Base-by-base conservation (phyloP, 495 filamentous ascomycete genomes). In the Cladorrhinum samala region DNA sequence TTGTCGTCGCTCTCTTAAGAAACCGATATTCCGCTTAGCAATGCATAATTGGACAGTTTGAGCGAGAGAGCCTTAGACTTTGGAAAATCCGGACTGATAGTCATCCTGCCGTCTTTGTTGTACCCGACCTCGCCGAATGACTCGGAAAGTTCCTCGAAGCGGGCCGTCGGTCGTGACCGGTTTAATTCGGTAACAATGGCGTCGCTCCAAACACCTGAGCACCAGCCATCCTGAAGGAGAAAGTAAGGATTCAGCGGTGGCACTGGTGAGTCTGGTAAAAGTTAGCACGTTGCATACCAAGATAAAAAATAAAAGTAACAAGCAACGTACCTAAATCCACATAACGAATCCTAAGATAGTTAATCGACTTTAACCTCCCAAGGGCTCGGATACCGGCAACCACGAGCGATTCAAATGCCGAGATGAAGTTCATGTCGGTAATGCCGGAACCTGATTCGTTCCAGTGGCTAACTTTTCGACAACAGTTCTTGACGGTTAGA, bases 121-220 rank as follows among this genome's bases (percentile, higher is more conserved):
- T 73, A 73, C 16, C 68, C 68, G 13, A 79, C 62, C 51, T 77
- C 71, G 16, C 72, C 72, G 36, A 83, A 79, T 1, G 75, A 75
- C 14, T 85, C 82, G 9, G 74, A 61, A 19, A 83, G 74, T 54
- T 84, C 78, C 46, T 79, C 68, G 59, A 79, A 88, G 6, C 67
- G 64, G 1, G 77, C 78, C 3, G 70, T 53, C 0, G 84, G 82
- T 19, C 84, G 75, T 16, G 76, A 71, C 20, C 66, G 64, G 36
- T 72, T 66, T 5, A 88, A 71, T 25, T 74, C 70, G 18, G 75
- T 69, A 2, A 87, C 65, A 50, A 87, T 88, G 7, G 74, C 66
- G 6, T 82, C 77, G 63, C 80, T 87, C 84, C 84, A 89, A 1
- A 89, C 74, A 9, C 85, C 85, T 1, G 78, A 80, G 55, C 79